phyloP scores from a whole-genome alignment of 352 stramenopile species.

The Globisporangium megalacanthum region DNA sequence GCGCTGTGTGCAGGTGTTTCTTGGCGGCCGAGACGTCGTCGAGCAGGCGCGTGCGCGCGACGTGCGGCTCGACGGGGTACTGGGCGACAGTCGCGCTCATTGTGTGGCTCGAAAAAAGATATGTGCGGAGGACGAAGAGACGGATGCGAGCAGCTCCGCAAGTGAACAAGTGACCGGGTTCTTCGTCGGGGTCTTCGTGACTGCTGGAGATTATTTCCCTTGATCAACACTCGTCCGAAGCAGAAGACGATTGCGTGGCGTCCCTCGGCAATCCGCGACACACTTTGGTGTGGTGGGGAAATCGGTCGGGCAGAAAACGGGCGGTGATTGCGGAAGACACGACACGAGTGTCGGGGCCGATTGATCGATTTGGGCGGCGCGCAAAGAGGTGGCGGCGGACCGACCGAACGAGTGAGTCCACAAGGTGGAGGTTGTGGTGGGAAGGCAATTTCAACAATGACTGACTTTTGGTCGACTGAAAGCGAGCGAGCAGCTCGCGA shows the following conservation, averaged over 20 bases:
- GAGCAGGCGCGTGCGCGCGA: conserved; percentile 36
- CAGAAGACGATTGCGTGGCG: not conserved
- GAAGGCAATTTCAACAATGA: no score
- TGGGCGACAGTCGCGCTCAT: conserved; percentile 84
- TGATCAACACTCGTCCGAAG: not conserved
- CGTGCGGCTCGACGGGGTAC: conserved; percentile 59
- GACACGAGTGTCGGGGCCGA: no score
- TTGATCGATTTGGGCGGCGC: no score
- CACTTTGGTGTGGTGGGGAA: not conserved
- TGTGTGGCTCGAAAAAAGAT: not conserved
- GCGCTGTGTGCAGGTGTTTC: conserved; percentile 34
- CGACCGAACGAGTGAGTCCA: not conserved
- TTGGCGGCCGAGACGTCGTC: conserved; percentile 64
- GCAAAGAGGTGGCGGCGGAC: not conserved
- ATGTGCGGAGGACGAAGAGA: not conserved
- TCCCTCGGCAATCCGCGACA: not conserved
- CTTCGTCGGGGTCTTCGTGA: no score
- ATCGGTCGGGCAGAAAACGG: not conserved
- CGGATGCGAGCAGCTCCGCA: not conserved
- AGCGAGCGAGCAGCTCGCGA: no score
- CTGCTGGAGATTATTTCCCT: no score
- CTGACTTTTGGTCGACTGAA: no score
- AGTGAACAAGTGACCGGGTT: no score
- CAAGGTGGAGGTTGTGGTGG: no score
- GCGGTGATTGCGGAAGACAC: conserved; percentile 1